phyloP scores from a whole-genome alignment of 2,329 filamentous ascomycete genomes.

The Claviceps purpurea region DNA sequence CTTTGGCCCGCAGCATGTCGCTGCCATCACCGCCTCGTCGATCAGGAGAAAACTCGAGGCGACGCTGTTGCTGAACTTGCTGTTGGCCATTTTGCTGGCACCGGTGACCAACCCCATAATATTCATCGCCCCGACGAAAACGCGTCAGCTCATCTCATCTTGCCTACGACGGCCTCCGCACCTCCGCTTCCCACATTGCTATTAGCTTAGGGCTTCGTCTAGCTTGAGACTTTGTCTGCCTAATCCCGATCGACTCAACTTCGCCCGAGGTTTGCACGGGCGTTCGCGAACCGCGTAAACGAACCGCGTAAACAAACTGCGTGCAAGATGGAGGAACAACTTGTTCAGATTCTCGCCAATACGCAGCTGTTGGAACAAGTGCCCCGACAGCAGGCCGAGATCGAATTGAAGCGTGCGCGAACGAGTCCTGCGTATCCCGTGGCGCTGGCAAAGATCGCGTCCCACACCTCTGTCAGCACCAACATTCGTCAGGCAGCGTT shows the following conservation, averaged over 20 bases:
- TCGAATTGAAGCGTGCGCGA: conserved; percentile 62
- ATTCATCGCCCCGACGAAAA: no score
- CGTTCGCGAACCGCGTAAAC: no score
- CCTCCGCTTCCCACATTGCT: background rate
- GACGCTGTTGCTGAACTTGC: no score
- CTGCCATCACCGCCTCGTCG: no score
- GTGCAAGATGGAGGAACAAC: conserved; percentile 70
- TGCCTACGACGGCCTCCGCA: background rate
- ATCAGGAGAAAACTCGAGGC: no score
- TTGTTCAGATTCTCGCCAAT: conserved; percentile 75
- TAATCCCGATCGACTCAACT: background rate
- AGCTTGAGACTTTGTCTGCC: background rate
- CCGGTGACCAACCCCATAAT: no score
- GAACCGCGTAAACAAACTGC: conserved; percentile 2
- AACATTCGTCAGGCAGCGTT: conserved; percentile 75
- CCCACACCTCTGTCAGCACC: conserved; percentile 58
- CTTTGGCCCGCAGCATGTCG: no score
- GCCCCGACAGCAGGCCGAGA: conserved; percentile 75
- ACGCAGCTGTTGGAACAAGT: conserved; percentile 67
- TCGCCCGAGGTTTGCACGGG: background rate
- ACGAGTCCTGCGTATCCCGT: conserved; percentile 59
- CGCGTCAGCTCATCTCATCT: no score
- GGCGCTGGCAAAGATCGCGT: conserved; percentile 68
- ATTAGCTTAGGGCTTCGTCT: background rate
- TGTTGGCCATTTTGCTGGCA: no score